Base-by-base conservation (phyloP, 371 early-diverging fungal genomes). In the Mortierella sp. region DNA sequence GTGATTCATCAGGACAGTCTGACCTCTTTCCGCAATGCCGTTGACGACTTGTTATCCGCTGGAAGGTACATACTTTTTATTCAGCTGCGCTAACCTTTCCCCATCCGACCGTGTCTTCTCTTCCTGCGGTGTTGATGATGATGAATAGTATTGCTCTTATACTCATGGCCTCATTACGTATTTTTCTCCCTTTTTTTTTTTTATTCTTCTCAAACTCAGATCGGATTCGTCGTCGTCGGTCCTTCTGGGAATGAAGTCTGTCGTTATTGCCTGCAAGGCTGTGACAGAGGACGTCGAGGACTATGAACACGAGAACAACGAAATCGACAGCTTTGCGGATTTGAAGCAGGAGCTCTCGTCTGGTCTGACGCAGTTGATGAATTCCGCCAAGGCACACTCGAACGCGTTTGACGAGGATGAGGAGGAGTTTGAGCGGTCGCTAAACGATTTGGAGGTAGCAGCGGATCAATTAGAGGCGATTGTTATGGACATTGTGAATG, bases 201-300 rank as follows among this genome's bases (percentile, higher is more conserved):
- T 0, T 58, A 34, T 58, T 16, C 6, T 34, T 34, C 58, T 3
- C 16, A 37, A 47, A 52, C 50, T 19, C 66, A 92, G 91, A 79
- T 90, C 92, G 22, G 92, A 92, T 65, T 88, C 89, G 44, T 92
- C 95, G 2, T 88, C 93, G 0, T 91, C 91, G 39, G 93, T 97
- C 1, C 88, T 97, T 34, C 85, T 90, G 19, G 92, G 95, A 2
- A 95, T 96, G 95, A 92, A 94, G 76, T 85, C 92, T 0, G 92
- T 97, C 39, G 95, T 96, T 37, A 88, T 93, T 55, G 90, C 95
- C 0, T 96, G 97, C 87, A 94, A 93, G 67, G 85, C 90, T 61
- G 94, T 97, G 52, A 95, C 93, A 0, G 95, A 94, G 64, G 93
- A 96, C 68, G 92, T 94, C 24, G 95, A 95, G 71, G 85, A 86